Percentiles rank a stretch among this genome's conserved stretches.
phyloP scores from a whole-genome alignment of 176 grass and related monocot species.

The Bromus sterilis region DNA sequence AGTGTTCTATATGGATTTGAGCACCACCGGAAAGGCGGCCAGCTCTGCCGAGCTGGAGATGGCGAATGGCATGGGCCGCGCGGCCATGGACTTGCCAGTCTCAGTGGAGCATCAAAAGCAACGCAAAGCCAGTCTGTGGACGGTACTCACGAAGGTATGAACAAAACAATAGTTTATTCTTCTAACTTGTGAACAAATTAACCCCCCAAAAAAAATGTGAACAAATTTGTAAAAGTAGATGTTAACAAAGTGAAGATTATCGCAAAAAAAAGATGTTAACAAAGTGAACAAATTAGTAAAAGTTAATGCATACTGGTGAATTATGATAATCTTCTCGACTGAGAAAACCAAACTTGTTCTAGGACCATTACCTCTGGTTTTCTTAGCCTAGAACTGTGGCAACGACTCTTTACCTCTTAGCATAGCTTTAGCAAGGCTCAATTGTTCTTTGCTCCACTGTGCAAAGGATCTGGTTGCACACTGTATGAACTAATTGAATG shows the following conservation, averaged over 20 bases:
- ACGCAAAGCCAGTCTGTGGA: neutral
- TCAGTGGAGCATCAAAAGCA: conserved; percentile 12
- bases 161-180: neutral
- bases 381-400: neutral
- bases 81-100: conserved; percentile 17
- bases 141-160: conserved; percentile 53
- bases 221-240: too few relatives aligned
- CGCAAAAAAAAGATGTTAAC: too few relatives aligned
- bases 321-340: neutral
- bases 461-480: neutral
- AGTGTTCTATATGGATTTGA: conserved; percentile 86
- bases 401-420: neutral
- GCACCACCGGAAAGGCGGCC: conserved; percentile 17
- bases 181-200: too few relatives aligned
- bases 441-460: neutral
- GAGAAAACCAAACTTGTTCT: neutral
- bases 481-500: neutral
- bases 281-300: neutral
- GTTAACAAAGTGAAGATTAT: too few relatives aligned
- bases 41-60: conserved; percentile 31
- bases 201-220: too few relatives aligned
- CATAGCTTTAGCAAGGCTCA: neutral
- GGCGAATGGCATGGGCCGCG: conserved; percentile 19
- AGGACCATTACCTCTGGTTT: neutral
- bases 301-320: neutral